Percentiles rank a stretch among this genome's conserved stretches.
Evolutionary conservation across 495 filamentous ascomycete species (phyloP).

Genomic region (Parmelia sp.): DNA sequence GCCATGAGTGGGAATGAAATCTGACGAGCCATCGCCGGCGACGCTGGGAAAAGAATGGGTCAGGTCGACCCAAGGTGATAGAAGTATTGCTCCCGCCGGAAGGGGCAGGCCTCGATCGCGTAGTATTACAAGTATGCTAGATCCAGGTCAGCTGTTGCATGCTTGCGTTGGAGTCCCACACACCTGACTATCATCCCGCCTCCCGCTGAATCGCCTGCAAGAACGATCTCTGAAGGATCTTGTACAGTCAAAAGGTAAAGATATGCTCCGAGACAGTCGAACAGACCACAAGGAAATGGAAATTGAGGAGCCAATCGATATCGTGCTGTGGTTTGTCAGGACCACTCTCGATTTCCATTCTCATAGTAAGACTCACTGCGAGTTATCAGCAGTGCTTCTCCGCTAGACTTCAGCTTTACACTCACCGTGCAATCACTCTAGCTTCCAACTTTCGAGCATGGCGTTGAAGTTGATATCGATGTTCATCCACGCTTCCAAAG

Average conservation of each 20-base stretch:
- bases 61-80: slow-evolving; percentile 90
- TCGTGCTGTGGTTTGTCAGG: slow-evolving; percentile 40
- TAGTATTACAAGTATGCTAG: slow-evolving; percentile 65
- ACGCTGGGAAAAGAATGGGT: slow-evolving; percentile 93
- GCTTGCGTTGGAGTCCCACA: background rate
- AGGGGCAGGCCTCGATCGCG: slow-evolving; percentile 74
- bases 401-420: background rate
- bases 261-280: slow-evolving; percentile 85
- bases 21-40: slow-evolving; percentile 59
- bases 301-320: slow-evolving; percentile 91
- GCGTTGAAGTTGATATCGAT: slow-evolving; percentile 91
- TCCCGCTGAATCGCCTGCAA: slow-evolving; percentile 87
- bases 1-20: slow-evolving; percentile 82
- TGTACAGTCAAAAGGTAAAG: slow-evolving; percentile 69
- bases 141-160: slow-evolving; percentile 22
- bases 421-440: slow-evolving; percentile 68
- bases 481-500: slow-evolving; percentile 90
- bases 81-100: slow-evolving; percentile 82
- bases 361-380: slow-evolving; percentile 33
- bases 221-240: slow-evolving; percentile 67
- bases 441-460: slow-evolving; percentile 91
- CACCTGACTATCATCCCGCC: slow-evolving; percentile 74
- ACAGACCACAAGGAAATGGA: slow-evolving; percentile 85
- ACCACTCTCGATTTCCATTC: background rate
- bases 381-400: slow-evolving; percentile 26